Conservation (phyloP, 1,284 basidiomycete species). For the Ustilago bromivora region DNA sequence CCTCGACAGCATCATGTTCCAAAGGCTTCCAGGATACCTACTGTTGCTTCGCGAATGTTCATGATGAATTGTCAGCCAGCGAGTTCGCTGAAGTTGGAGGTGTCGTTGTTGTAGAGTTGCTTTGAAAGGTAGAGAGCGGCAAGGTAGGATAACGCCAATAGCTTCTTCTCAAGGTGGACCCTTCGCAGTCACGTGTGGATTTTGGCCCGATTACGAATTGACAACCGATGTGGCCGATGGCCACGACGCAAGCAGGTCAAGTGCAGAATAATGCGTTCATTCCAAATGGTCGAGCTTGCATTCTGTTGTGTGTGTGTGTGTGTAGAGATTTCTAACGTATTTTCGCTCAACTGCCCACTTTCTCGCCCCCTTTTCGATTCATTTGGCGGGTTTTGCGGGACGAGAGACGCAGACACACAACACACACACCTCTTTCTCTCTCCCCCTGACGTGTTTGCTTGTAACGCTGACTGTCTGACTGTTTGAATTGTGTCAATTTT, state of each 20-base stretch:
- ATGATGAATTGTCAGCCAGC: conserved; percentile 2
- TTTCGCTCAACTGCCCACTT: conserved; percentile 3
- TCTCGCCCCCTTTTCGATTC: neutral
- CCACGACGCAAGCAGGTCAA: neutral
- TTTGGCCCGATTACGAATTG: neutral
- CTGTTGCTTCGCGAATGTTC: conserved; percentile 40
- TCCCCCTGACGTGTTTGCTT: conserved; percentile 3
- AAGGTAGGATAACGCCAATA: conserved; percentile 1
- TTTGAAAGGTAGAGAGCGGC: neutral
- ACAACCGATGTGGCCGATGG: conserved; percentile 1
- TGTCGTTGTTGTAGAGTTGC: neutral
- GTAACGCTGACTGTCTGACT: neutral
- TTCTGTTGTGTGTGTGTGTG: neutral
- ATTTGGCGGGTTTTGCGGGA: neutral
- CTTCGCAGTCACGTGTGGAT: conserved; percentile 10
- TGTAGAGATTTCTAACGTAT: neutral
- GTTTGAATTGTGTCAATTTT: neutral
- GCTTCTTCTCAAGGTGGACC: conserved; percentile 11
- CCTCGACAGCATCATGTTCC: neutral
- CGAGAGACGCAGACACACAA: neutral
- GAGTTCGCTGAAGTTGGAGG: neutral
- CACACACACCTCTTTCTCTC: neutral
- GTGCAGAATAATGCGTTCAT: neutral
- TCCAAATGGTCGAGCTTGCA: neutral
- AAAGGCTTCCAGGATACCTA: neutral